Conservation (phyloP, 352 stramenopile genomes). For the Globisporangium alternatum region DNA sequence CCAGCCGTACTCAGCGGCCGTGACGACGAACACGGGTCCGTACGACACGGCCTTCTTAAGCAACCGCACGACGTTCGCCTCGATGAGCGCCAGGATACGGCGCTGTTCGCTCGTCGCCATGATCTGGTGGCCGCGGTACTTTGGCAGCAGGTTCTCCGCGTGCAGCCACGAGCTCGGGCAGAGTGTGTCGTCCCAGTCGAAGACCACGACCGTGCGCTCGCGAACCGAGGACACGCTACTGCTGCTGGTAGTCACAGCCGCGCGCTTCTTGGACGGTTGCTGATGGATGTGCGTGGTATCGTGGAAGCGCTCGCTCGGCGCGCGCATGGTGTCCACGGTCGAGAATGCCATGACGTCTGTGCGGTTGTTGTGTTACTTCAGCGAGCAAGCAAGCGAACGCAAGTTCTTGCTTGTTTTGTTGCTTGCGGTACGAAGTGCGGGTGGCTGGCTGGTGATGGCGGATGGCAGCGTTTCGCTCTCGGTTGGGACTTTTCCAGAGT, state of each 20-base stretch:
- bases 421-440: not conserved
- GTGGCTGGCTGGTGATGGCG: not conserved
- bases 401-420: not conserved
- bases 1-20: conserved; percentile 77
- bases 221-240: conserved; percentile 28
- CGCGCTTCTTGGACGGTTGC: conserved; percentile 21
- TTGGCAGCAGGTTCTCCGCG: conserved; percentile 71
- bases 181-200: conserved; percentile 89
- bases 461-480: conserved; percentile 9
- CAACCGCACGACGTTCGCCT: conserved; percentile 57
- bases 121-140: conserved; percentile 77
- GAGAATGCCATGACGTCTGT: conserved; percentile 38
- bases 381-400: not conserved
- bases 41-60: conserved; percentile 73
- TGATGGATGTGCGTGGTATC: conserved; percentile 12
- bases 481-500: conserved; percentile 15
- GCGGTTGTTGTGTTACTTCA: not conserved
- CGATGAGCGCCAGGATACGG: conserved; percentile 54
- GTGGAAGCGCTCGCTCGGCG: conserved; percentile 15
- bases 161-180: conserved; percentile 85
- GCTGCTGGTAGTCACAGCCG: conserved; percentile 2
- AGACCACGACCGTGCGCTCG: conserved; percentile 82
- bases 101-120: conserved; percentile 50
- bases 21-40: conserved; percentile 84
- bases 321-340: conserved; percentile 43